Percentiles rank a stretch among this genome's conserved stretches.
Conservation (phyloP, 75 land plant species). For the Picea sitchensis region DNA sequence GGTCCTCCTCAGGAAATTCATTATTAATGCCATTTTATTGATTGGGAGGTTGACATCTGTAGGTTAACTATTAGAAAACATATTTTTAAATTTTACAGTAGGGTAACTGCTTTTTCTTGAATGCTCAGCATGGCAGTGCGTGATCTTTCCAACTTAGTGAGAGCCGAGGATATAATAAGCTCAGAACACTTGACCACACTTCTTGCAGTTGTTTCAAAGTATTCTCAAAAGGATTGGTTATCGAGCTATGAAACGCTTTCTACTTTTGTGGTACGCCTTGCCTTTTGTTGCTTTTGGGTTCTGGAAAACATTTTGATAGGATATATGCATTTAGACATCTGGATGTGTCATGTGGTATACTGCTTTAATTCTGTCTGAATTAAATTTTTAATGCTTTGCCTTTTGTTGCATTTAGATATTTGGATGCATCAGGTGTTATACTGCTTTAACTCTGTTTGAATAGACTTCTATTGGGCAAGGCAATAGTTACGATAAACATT, state of each 20-base stretch:
- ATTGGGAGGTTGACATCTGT: not conserved
- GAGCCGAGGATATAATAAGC: constrained; percentile 80
- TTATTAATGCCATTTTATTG: not conserved
- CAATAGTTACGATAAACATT: not conserved
- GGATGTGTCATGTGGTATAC: too few relatives aligned
- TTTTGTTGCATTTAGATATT: not conserved
- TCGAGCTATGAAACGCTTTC: constrained; percentile 86
- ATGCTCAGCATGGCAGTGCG: constrained; percentile 88
- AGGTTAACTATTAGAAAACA: not conserved
- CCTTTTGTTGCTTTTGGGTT: not conserved
- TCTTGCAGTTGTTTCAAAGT: constrained; percentile 86
- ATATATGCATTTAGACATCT: not conserved
- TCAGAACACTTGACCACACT: constrained; percentile 90
- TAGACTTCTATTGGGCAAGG: not conserved
- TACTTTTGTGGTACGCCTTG: constrained; percentile 73
- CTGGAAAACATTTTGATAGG: not conserved
- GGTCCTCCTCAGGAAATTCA: not conserved
- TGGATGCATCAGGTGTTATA: not conserved
- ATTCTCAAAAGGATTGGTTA: constrained; percentile 96
- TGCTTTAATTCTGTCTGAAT: not conserved
- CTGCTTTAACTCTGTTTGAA: not conserved
- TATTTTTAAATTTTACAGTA: not conserved
- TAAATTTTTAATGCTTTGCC: not conserved
- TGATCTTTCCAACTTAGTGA: constrained; percentile 85
- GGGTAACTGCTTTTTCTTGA: constrained; percentile 3